Percentiles rank a stretch among this genome's conserved stretches.
Conservation (phyloP, 2,329 filamentous ascomycete species). For the Trichophyton schoenleinii region DNA sequence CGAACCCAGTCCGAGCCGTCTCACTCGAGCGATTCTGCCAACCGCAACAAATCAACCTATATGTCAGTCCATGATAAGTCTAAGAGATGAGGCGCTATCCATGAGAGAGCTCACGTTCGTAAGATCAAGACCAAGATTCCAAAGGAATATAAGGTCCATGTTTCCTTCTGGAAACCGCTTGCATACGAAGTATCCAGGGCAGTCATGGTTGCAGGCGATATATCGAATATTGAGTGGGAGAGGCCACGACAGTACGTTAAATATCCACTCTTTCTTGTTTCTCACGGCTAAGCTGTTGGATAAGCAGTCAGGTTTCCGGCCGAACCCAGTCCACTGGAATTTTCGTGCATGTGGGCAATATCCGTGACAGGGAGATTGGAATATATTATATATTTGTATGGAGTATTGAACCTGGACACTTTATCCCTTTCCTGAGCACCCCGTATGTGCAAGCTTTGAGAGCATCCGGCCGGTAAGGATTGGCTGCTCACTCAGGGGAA, state of each 20-base stretch:
- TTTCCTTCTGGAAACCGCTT: slow-evolving; percentile 23
- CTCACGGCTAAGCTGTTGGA: neutral
- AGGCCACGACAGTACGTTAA: neutral
- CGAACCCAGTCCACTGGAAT: neutral
- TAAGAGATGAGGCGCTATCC: neutral
- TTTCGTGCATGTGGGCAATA: neutral
- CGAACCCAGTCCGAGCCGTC: slow-evolving; percentile 35
- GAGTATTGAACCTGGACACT: neutral
- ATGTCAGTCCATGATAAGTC: neutral
- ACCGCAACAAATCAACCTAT: neutral
- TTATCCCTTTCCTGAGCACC: neutral
- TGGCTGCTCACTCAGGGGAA: neutral
- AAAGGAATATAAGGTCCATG: slow-evolving; percentile 26
- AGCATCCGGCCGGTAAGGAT: neutral
- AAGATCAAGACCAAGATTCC: slow-evolving; percentile 17
- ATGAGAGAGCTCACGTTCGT: neutral
- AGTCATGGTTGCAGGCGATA: neutral
- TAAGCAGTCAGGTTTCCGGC: neutral
- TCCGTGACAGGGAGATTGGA: neutral
- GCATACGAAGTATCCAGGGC: slow-evolving; percentile 14
- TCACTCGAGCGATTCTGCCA: slow-evolving; percentile 27
- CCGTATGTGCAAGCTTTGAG: neutral
- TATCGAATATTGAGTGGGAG: neutral
- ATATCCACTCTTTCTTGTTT: neutral
- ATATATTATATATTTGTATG: neutral